Percentiles rank a stretch among this genome's conserved stretches.
phyloP scores from a whole-genome alignment of 768 basidiomycete genomes.

The Boletus vinaceobasis region DNA sequence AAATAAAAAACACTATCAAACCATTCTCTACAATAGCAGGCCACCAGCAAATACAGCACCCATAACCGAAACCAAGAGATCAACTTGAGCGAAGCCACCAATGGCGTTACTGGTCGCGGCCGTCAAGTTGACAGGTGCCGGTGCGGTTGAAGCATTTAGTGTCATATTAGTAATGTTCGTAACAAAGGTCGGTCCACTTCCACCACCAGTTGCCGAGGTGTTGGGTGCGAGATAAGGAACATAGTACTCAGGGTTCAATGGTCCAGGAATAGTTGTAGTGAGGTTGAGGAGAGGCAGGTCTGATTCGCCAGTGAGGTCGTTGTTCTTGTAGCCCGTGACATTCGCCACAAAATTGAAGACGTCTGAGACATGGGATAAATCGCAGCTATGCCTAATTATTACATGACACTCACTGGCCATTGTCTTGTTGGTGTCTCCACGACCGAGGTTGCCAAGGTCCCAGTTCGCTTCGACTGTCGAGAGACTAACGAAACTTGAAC shows the following conservation, averaged over 20 bases:
- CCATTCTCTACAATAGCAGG: slow-evolving; percentile 13
- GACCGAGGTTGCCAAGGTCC: slow-evolving; percentile 41
- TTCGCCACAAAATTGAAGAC: slow-evolving; percentile 43
- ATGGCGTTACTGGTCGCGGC: slow-evolving; percentile 11
- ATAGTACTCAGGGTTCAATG: slow-evolving; percentile 37
- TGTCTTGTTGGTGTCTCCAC: slow-evolving; percentile 49
- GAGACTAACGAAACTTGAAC: slow-evolving; percentile 26
- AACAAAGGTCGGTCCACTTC: slow-evolving; percentile 39
- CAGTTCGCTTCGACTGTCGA: slow-evolving; percentile 59
- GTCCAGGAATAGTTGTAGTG: slow-evolving; percentile 37
- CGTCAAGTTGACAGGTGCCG: slow-evolving; percentile 40
- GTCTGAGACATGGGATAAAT: slow-evolving; percentile 28
- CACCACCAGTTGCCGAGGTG: slow-evolving; percentile 35
- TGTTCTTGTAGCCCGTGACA: slow-evolving; percentile 42
- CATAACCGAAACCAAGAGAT: slow-evolving; percentile 5
- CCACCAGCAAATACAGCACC: slow-evolving; percentile 10
- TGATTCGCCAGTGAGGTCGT: slow-evolving; percentile 24
- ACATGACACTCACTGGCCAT: slow-evolving; percentile 7
- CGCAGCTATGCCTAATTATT: neutral
- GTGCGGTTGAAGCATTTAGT: slow-evolving; percentile 29
- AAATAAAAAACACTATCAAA: neutral
- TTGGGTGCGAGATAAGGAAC: slow-evolving; percentile 43
- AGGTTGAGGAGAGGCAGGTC: slow-evolving; percentile 37
- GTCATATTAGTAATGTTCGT: slow-evolving; percentile 28
- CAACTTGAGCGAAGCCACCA: neutral